Evolutionary conservation across 2,329 filamentous ascomycete species (phyloP), one percentile per base, ranked within the genome.

Genomic region (Phoma sp.): DNA sequence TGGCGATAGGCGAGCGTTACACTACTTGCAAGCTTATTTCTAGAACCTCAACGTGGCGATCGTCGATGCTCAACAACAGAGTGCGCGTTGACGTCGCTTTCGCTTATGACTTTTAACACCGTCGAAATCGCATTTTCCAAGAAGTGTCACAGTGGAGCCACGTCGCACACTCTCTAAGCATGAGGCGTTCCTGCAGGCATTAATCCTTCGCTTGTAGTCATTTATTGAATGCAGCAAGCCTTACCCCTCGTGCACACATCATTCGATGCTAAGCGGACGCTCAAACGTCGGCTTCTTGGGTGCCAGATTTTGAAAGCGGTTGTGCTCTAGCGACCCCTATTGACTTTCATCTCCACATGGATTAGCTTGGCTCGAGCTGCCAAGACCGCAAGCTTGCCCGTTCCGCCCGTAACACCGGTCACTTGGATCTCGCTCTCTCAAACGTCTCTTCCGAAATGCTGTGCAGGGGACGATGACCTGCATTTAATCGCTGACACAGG

Each of bases 321-420:
- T 32, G 13, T n/a, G 43, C 38, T 38, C 47, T 50, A 52, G 43
- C 43, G 35, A 22, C 53, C 53, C 53, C 53, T 56, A 56, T 56
- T 56, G 42, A 47, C 43, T 18, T 52, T 47, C 47, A 56, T 51
- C 47, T 56, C 53, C 53, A 47, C 53, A 51, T 52, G 14, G 41
- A 10, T 51, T 35, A 47, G 47, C 53, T 56, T 51, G 47, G 47
- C 53, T 43, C 30, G n/a, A 23, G 27, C 11, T 39, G 53, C 53
- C 53, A 56, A 56, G 53, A 40, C 23, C 29, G 6, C 18, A 22
- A 54, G 27, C 39, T 48, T 27, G 46, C 42, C 46, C 46, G 36
- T 50, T 42, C 52, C 52, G 52, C 47, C 46, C 32, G 42, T 37
- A 33, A 46, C 37, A 25, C 52, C 47, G 52, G 46, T 42, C 37